phyloP scores from a whole-genome alignment of 805 yeast genomes.

The Kregervanrija pseudodelftensis region DNA sequence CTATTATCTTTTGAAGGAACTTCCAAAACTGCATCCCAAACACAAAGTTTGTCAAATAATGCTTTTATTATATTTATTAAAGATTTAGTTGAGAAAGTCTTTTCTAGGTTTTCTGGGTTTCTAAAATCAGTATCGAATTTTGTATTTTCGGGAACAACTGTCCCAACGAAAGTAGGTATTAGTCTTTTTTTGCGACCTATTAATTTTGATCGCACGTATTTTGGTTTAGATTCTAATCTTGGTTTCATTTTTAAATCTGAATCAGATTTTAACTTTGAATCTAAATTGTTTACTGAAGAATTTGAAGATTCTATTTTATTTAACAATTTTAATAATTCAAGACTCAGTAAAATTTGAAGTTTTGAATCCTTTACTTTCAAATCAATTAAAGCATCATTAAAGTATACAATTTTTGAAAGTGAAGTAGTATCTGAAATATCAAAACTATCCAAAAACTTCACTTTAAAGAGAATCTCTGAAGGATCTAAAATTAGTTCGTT shows the following conservation, averaged over 20 bases:
- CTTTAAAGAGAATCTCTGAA: slow-evolving; percentile 1
- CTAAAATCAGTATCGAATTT: slow-evolving; percentile 25
- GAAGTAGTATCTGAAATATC: neutral
- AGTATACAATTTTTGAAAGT: neutral
- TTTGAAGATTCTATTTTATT: neutral
- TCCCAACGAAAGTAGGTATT: slow-evolving; percentile 28
- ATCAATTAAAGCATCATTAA: slow-evolving; percentile 6
- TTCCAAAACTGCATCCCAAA: slow-evolving; percentile 27
- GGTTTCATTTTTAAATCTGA: slow-evolving; percentile 1
- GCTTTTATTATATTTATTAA: slow-evolving; percentile 12
- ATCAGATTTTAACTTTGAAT: neutral
- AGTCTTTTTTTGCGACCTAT: slow-evolving; percentile 25
- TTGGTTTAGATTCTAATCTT: neutral
- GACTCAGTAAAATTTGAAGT: slow-evolving; percentile 22
- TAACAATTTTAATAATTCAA: slow-evolving; percentile 21
- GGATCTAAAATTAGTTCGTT: neutral
- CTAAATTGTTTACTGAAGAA: neutral
- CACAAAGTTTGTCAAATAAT: slow-evolving; percentile 26
- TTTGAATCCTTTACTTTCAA: slow-evolving; percentile 23
- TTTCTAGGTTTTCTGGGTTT: neutral
- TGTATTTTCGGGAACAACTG: slow-evolving; percentile 16
- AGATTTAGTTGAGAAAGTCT: neutral
- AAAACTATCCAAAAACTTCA: neutral
- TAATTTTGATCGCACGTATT: slow-evolving; percentile 2
- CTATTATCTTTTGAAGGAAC: slow-evolving; percentile 17